These are phyloP conservation scores for Hypoxylon lienhwacheense DNA, from an alignment of 495 filamentous ascomycete genomes.

Conservation along the genomic window DNA sequence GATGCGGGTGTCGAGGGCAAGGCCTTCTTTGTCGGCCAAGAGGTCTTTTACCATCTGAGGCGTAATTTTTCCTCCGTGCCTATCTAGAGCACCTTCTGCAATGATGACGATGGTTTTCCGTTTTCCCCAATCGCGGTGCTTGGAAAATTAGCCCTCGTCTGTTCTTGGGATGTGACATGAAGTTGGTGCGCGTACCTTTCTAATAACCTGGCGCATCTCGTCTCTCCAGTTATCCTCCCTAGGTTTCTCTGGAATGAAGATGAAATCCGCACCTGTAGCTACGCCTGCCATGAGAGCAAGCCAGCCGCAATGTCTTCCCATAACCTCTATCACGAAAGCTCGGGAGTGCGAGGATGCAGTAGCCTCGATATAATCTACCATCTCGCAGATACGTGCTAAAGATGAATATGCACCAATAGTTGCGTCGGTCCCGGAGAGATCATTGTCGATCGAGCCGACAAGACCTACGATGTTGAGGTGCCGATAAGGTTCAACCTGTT, in stretches of 20 bases:
- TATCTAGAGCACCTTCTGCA: conserved; percentile 91
- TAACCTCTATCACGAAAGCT: conserved; percentile 97
- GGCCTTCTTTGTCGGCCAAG: conserved; percentile 67
- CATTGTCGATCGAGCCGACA: conserved; percentile 98
- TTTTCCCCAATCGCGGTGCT: conserved; percentile 92
- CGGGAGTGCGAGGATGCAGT: conserved; percentile 96
- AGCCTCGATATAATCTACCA: conserved; percentile 94
- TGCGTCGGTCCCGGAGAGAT: conserved; percentile 94
- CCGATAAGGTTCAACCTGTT: conserved; percentile 70
- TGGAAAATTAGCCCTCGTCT: conserved; percentile 39
- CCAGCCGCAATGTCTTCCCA: conserved; percentile 99
- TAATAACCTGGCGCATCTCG: conserved; percentile 82
- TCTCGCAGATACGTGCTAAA: conserved; percentile 85
- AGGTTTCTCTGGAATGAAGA: conserved; percentile 96
- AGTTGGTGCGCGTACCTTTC: conserved; percentile 58
- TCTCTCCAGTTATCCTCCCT: conserved; percentile 83
- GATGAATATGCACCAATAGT: conserved; percentile 98
- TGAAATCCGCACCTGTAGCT: conserved; percentile 92
- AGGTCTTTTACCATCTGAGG: conserved; percentile 81
- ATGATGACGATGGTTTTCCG: conserved; percentile 98
- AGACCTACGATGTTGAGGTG: conserved; percentile 94
- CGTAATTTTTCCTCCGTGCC: conserved; percentile 79
- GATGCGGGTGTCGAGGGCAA: conserved; percentile 86
- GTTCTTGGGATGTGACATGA: not conserved
- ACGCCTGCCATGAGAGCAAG: conserved; percentile 95